phyloP scores from a whole-genome alignment of 257 asterid species.

The Ilex asprella region DNA sequence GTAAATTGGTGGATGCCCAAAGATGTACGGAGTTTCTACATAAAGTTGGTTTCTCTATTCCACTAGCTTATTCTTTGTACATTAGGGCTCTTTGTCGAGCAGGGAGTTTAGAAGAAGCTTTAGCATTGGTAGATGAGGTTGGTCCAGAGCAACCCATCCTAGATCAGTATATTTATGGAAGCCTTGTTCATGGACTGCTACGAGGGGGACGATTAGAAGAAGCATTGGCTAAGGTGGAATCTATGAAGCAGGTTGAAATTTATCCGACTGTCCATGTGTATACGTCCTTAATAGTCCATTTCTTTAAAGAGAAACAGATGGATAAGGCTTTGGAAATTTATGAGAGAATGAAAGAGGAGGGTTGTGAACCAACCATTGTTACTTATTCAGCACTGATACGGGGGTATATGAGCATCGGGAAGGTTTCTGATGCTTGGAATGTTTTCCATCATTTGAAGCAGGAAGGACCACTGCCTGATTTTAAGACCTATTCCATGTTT shows the following conservation, averaged over 20 bases:
- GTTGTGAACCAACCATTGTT: constrained; percentile 57
- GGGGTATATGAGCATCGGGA: constrained; percentile 66
- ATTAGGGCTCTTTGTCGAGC: constrained; percentile 69
- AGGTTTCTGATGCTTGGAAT: constrained; percentile 47
- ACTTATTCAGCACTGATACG: constrained; percentile 67
- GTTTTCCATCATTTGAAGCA: constrained; percentile 41
- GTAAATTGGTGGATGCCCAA: constrained; percentile 53
- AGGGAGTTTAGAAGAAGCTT: constrained; percentile 68
- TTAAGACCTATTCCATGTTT: constrained; percentile 73
- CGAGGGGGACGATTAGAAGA: constrained; percentile 45
- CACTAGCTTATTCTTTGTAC: constrained; percentile 57
- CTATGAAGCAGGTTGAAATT: constrained; percentile 45
- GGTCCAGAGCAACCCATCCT: constrained; percentile 42
- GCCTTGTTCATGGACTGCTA: constrained; percentile 63
- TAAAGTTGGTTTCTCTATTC: constrained; percentile 48
- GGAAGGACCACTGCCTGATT: constrained; percentile 69
- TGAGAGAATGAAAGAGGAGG: constrained; percentile 54
- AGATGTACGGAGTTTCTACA: constrained; percentile 42
- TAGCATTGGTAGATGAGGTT: constrained; percentile 39
- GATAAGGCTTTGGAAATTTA: constrained; percentile 46
- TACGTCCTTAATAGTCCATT: constrained; percentile 60
- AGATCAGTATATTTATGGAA: constrained; percentile 60
- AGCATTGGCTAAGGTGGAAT: constrained; percentile 57
- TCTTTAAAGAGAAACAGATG: constrained; percentile 42
- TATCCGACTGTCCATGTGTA: constrained; percentile 71